Conservation (phyloP, 331 rosid genomes). For the Rhamnella rubrinervis region DNA sequence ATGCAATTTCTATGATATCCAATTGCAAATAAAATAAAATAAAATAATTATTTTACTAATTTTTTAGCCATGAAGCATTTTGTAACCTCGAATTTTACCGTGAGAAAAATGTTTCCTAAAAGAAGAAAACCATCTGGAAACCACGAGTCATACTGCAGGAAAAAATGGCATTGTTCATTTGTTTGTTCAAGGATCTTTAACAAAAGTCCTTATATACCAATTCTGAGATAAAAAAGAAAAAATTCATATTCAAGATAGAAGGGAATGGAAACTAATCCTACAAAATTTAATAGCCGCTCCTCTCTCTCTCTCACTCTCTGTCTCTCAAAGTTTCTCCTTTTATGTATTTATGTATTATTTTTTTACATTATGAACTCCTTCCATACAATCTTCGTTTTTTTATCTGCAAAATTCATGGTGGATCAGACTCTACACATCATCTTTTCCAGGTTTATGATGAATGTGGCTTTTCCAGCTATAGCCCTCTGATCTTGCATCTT, state of each 20-base stretch:
- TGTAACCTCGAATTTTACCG: background rate
- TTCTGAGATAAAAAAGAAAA: background rate
- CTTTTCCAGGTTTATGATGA: slow-evolving; percentile 47
- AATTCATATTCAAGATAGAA: slow-evolving; percentile 42
- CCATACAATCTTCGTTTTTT: slow-evolving; percentile 38
- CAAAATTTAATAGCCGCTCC: slow-evolving; percentile 48
- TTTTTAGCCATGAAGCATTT: background rate
- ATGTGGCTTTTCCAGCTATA: slow-evolving; percentile 67
- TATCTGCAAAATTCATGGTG: slow-evolving; percentile 87
- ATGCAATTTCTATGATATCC: too few species aligned
- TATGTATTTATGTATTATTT: slow-evolving; percentile 43
- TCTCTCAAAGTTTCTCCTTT: slow-evolving; percentile 34
- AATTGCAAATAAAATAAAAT: too few species aligned
- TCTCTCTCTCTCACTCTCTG: slow-evolving; percentile 18
- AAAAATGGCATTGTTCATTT: slow-evolving; percentile 10
- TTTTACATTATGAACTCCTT: slow-evolving; percentile 49
- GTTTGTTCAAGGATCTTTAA: slow-evolving; percentile 33
- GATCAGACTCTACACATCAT: slow-evolving; percentile 69
- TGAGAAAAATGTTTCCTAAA: background rate
- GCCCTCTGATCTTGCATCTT: slow-evolving; percentile 76
- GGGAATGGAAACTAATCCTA: slow-evolving; percentile 51
- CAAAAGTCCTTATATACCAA: slow-evolving; percentile 33
- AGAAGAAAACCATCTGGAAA: background rate
- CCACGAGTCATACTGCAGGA: slow-evolving; percentile 19
- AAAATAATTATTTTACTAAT: background rate